These are phyloP conservation scores for Triticum timopheevii DNA, from an alignment of 176 grass and related monocot genomes.

Conservation along the genomic window DNA sequence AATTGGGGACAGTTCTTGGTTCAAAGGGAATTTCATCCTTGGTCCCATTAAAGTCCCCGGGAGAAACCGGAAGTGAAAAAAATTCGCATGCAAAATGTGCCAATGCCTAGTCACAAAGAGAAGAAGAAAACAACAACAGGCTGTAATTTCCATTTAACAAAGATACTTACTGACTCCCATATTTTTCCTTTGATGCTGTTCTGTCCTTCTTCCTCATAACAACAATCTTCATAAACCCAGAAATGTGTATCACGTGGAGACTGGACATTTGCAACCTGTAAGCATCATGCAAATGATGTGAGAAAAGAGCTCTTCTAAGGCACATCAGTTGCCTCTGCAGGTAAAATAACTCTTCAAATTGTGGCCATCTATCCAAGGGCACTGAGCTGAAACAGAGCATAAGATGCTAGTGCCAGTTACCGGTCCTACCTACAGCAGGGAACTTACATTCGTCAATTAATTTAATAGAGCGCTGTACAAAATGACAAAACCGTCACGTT, in stretches of 20 bases:
- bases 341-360: slow-evolving; percentile 1
- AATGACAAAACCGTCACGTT: slow-evolving; percentile 2
- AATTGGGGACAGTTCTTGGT: slow-evolving; percentile 65
- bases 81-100: slow-evolving; percentile 71
- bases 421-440: not conserved
- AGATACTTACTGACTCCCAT: slow-evolving; percentile 81
- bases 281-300: slow-evolving; percentile 12
- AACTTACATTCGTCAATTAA: not conserved
- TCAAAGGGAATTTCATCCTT: slow-evolving; percentile 63
- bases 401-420: not conserved
- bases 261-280: slow-evolving; percentile 79
- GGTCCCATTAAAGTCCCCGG: slow-evolving; percentile 46
- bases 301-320: not conserved
- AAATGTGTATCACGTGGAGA: slow-evolving; percentile 91
- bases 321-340: not conserved
- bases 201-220: slow-evolving; percentile 97
- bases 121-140: not conserved
- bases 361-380: not conserved
- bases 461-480: not conserved
- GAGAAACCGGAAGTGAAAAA: slow-evolving; percentile 77
- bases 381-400: slow-evolving; percentile 24
- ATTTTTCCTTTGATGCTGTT: slow-evolving; percentile 96
- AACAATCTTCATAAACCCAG: slow-evolving; percentile 93
- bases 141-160: slow-evolving; percentile 15
- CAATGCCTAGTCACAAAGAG: slow-evolving; percentile 48